Conservation (phyloP, 441 rosid species). For the Pelargonium australe region DNA sequence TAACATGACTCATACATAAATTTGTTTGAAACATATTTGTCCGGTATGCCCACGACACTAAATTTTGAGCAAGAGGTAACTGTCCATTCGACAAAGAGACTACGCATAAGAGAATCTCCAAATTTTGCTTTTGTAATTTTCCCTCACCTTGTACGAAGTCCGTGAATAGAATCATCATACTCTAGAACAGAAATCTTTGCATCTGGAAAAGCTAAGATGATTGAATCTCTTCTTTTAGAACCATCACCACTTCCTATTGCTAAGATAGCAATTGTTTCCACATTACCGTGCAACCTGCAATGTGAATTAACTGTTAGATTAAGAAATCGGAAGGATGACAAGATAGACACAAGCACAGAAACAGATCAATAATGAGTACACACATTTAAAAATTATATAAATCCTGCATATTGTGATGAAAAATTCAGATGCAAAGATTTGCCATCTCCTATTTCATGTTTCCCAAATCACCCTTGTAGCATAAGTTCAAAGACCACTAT, state of each 20-base stretch:
- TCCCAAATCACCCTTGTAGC: neutral
- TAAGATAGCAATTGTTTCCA: conserved; percentile 75
- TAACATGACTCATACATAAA: neutral
- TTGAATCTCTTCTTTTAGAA: conserved; percentile 75
- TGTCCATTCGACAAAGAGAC: neutral
- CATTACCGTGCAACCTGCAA: conserved; percentile 83
- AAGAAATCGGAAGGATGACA: conserved; percentile 13
- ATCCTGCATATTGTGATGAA: neutral
- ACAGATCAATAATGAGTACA: neutral
- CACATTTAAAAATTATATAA: neutral
- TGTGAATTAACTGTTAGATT: conserved; percentile 3
- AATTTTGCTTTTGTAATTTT: neutral
- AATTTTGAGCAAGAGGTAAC: neutral
- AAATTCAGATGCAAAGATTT: neutral
- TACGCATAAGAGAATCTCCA: neutral
- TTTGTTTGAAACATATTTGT: neutral
- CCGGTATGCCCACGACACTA: neutral
- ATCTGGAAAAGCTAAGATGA: conserved; percentile 69
- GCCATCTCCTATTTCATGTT: neutral
- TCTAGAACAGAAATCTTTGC: conserved; percentile 83
- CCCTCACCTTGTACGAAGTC: conserved; percentile 64
- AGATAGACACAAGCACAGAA: neutral
- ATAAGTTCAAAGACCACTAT: neutral
- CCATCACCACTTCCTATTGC: conserved; percentile 60
- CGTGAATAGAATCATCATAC: conserved; percentile 87